phyloP scores from a whole-genome alignment of 306 rosid genomes.

The barrel medic (Medicago truncatula) region MtrunA17r5.0-ANR NC_053046.1:42348001-42348500 shows the following conservation, averaged over 20 bases:
- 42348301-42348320: conserved; percentile 71
- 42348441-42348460: conserved; percentile 12
- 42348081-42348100: neutral
- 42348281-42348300: conserved; percentile 37
- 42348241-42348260: neutral
- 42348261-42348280: conserved; percentile 28
- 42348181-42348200: conserved; percentile 1
- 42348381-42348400: conserved; percentile 23
- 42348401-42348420: conserved; percentile 29
- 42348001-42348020: neutral
- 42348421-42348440: conserved; percentile 9
- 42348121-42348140: neutral
- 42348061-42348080: neutral
- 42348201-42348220: conserved; percentile 7
- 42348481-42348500: conserved; percentile 50
- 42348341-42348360: conserved; percentile 58
- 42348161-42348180: neutral
- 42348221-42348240: neutral
- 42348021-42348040: neutral
- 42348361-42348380: conserved; percentile 3
- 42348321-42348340: conserved; percentile 66
- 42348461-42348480: conserved; percentile 44
- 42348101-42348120: neutral
- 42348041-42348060: neutral
- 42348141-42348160: conserved; percentile 1